These are phyloP conservation scores for Paracamarosporium sp. DNA, from an alignment of 2,329 filamentous ascomycete species.

Conservation along the genomic window DNA sequence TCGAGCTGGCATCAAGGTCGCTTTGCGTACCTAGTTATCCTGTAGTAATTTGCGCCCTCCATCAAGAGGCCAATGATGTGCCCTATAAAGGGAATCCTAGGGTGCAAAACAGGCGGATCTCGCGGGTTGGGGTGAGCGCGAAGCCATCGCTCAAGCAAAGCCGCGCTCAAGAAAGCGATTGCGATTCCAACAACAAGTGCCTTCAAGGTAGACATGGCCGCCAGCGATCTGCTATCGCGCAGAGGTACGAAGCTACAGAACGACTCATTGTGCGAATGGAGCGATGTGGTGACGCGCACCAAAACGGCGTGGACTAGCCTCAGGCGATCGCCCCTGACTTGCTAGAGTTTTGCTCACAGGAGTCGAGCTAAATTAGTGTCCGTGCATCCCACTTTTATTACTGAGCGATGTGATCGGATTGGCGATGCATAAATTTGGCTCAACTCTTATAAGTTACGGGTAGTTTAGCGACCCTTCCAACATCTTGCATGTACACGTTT, in stretches of 20 bases:
- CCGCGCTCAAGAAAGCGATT: slow-evolving; percentile 1
- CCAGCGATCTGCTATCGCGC: neutral
- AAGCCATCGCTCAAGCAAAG: slow-evolving; percentile 17
- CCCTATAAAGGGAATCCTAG: slow-evolving; percentile 53
- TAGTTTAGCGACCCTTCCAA: neutral
- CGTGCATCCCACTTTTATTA: too few relatives aligned
- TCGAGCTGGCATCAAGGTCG: neutral
- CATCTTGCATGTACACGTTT: neutral
- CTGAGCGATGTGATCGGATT: too few relatives aligned
- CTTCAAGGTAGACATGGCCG: neutral
- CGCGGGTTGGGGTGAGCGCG: slow-evolving; percentile 31
- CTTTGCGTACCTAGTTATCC: neutral
- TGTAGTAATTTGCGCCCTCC: neutral
- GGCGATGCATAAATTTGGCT: too few relatives aligned
- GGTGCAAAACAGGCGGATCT: slow-evolving; percentile 53
- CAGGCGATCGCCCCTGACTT: too few relatives aligned
- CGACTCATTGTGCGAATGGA: neutral
- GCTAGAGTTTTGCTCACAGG: too few relatives aligned
- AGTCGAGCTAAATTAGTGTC: too few relatives aligned
- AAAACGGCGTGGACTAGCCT: neutral
- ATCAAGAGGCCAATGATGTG: slow-evolving; percentile 49
- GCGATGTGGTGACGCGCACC: neutral
- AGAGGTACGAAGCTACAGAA: neutral
- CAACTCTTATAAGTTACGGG: too few relatives aligned
- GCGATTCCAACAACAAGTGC: neutral